A percentile compares a stretch with the other conserved stretches of the same genome.
phyloP scores from a whole-genome alignment of 2,329 filamentous ascomycete genomes.

The Ascochyta viciae-villosae region DNA sequence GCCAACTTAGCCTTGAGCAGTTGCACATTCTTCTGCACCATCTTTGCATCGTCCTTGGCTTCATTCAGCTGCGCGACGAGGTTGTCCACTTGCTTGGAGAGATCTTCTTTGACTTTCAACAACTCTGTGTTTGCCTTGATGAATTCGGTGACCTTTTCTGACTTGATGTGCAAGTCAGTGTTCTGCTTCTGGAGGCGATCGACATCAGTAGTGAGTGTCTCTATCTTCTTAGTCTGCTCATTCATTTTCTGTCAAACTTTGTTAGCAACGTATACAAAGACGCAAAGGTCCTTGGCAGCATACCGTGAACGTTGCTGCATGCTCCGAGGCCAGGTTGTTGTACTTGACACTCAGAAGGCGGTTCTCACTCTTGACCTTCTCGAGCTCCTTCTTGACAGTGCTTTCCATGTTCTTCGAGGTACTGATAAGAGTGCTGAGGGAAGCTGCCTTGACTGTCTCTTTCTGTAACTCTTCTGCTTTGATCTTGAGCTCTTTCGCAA shows the following conservation, averaged over 20 bases:
- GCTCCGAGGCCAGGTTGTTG: slow-evolving; percentile 29
- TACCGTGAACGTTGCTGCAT: slow-evolving; percentile 30
- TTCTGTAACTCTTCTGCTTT: slow-evolving; percentile 28
- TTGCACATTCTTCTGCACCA: neutral
- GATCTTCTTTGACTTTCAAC: slow-evolving; percentile 8
- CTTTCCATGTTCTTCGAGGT: slow-evolving; percentile 21
- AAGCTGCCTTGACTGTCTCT: slow-evolving; percentile 25
- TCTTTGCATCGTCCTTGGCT: slow-evolving; percentile 7
- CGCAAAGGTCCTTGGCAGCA: neutral
- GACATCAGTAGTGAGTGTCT: slow-evolving; percentile 20
- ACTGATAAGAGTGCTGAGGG: slow-evolving; percentile 24
- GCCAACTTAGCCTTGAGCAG: slow-evolving; percentile 13
- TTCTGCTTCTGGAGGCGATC: slow-evolving; percentile 23
- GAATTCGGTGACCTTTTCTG: slow-evolving; percentile 24
- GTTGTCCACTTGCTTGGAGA: slow-evolving; percentile 8
- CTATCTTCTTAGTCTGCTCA: slow-evolving; percentile 29
- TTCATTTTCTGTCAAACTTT: slow-evolving; percentile 12
- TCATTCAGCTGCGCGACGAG: slow-evolving; percentile 1
- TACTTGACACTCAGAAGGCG: slow-evolving; percentile 30
- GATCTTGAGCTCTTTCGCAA: slow-evolving; percentile 25
- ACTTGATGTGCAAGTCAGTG: slow-evolving; percentile 20
- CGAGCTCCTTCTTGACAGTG: slow-evolving; percentile 22
- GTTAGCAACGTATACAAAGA: slow-evolving; percentile 1
- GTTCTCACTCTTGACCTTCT: slow-evolving; percentile 29
- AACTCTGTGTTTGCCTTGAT: slow-evolving; percentile 16